A percentile compares a stretch with the other conserved stretches of the same genome.
Conservation (phyloP, 192 early-diverging fungal genomes). For the Backusella parvicylindrica region DNA sequence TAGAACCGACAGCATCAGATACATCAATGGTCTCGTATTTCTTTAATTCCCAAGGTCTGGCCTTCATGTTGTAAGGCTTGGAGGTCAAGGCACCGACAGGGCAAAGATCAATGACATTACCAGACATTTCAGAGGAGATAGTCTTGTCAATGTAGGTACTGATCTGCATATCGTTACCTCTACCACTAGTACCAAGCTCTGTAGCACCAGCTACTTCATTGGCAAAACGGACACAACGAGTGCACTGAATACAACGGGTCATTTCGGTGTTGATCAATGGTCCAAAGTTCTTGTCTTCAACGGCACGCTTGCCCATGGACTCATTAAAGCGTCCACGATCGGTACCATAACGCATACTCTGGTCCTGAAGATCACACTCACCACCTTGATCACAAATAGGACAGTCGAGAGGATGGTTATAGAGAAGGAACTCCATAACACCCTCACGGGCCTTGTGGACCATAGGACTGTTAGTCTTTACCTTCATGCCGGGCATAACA, state of each 20-base stretch:
- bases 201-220: conserved; percentile 96
- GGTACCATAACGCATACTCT: conserved; percentile 91
- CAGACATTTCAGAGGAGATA: conserved; percentile 91
- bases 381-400: conserved; percentile 99
- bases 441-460: conserved; percentile 97
- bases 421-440: conserved; percentile 91
- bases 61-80: conserved; percentile 92
- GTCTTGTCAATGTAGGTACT: conserved; percentile 92
- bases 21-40: conserved; percentile 96
- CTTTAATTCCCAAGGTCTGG: conserved; percentile 96
- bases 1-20: conserved; percentile 90
- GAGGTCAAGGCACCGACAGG: conserved; percentile 97
- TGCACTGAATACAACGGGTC: conserved; percentile 99
- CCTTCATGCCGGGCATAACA: conserved; percentile 95
- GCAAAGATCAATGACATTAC: conserved; percentile 97
- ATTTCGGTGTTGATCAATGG: conserved; percentile 95
- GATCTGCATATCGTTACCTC: conserved; percentile 98
- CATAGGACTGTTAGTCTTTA: conserved; percentile 90
- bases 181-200: conserved; percentile 92
- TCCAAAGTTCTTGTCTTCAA: conserved; percentile 96
- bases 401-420: conserved; percentile 98
- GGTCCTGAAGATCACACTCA: conserved; percentile 99
- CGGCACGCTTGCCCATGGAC: conserved; percentile 86
- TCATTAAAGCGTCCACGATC: conserved; percentile 91
- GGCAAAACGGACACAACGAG: conserved; percentile 96